Percentiles rank a stretch among this genome's conserved stretches.
Evolutionary conservation across 2,329 filamentous ascomycete species (phyloP).

Genomic region (Aspergillus versicolor): DNA sequence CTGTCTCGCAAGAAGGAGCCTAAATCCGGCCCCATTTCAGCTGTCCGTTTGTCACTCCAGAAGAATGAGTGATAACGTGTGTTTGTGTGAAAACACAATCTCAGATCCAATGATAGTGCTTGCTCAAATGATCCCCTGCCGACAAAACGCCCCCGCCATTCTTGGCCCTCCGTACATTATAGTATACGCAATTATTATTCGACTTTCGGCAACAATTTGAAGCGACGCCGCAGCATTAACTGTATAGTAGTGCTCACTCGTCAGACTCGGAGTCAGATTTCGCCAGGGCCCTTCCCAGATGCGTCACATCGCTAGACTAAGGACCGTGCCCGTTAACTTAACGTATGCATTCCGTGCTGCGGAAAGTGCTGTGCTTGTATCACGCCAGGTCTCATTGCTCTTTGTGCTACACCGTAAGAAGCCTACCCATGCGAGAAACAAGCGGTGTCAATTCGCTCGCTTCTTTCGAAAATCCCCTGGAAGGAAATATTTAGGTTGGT

Average conservation of each 20-base stretch:
- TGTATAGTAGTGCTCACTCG: neutral
- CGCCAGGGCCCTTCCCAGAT: neutral
- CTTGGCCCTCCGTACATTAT: neutral
- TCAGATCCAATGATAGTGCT: no score
- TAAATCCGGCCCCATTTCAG: no score
- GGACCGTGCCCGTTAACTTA: neutral
- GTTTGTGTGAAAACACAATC: neutral
- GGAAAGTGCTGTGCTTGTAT: neutral
- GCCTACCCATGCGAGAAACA: neutral
- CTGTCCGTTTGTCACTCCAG: no score
- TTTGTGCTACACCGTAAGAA: neutral
- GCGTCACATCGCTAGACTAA: neutral
- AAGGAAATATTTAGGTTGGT: neutral
- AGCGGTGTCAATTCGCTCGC: neutral
- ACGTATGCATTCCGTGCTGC: neutral
- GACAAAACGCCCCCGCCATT: neutral
- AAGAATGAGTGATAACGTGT: neutral
- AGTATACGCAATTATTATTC: neutral
- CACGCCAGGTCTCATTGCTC: neutral
- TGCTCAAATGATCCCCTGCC: neutral
- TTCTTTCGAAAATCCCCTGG: conserved; percentile 6
- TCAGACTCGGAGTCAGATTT: neutral
- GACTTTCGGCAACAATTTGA: neutral
- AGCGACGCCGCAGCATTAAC: neutral
- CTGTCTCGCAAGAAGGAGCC: no score